Percentiles rank a stretch among this genome's conserved stretches.
phyloP scores from a whole-genome alignment of 441 rosid species.

The Rhodomyrtus psidioides region DNA sequence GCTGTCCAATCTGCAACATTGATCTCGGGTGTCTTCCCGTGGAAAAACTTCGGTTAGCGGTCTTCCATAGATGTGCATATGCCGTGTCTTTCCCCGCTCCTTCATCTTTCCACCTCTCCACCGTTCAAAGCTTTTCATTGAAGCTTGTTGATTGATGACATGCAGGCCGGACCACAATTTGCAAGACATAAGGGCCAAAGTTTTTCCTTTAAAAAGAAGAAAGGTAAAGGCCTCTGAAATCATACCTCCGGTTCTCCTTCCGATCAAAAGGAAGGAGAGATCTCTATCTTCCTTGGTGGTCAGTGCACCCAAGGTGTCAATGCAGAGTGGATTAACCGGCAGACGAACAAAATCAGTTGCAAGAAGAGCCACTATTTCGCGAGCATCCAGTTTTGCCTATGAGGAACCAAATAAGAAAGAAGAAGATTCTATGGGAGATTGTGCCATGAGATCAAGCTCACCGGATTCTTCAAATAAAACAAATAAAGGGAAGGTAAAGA shows the following conservation, averaged over 20 bases:
- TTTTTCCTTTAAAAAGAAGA: conserved; percentile 55
- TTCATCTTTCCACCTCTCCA: background rate
- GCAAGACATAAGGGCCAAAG: conserved; percentile 61
- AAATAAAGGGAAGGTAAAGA: conserved; percentile 44
- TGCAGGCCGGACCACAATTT: conserved; percentile 71
- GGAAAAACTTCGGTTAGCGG: conserved; percentile 54
- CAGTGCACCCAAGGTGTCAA: conserved; percentile 43
- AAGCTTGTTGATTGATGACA: background rate
- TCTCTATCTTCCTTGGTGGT: conserved; percentile 62
- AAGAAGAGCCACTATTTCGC: conserved; percentile 36
- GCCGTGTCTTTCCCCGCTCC: background rate
- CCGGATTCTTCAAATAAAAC: conserved; percentile 30
- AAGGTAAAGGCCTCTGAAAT: conserved; percentile 46
- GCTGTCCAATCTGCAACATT: conserved; percentile 63
- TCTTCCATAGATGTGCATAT: background rate
- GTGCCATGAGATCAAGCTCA: conserved; percentile 37
- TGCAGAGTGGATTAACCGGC: conserved; percentile 48
- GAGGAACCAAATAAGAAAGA: conserved; percentile 29
- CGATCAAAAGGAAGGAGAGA: conserved; percentile 61
- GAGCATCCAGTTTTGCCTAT: conserved; percentile 23
- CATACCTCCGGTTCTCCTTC: conserved; percentile 34
- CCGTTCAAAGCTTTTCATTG: background rate
- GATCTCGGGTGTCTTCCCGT: conserved; percentile 59
- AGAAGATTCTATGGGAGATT: conserved; percentile 38
- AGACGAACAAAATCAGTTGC: conserved; percentile 44